These are phyloP conservation scores for Tylopilus rubrobrunneus DNA, from an alignment of 768 basidiomycete genomes.

Conservation along the genomic window DNA sequence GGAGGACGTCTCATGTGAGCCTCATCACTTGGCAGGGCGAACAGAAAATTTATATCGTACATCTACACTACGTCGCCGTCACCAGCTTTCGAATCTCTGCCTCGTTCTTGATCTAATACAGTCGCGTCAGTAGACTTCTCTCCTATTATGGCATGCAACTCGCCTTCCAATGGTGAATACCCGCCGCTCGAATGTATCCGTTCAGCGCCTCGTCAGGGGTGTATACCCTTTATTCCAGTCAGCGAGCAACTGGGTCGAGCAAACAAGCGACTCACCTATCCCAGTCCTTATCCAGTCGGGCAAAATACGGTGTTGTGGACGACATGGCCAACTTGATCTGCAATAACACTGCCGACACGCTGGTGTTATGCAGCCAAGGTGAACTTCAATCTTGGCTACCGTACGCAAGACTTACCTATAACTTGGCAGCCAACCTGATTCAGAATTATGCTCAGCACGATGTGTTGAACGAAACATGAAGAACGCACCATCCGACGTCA, in stretches of 20 bases:
- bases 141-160: background rate
- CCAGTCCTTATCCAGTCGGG: conserved; percentile 50
- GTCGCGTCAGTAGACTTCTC: background rate
- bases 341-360: conserved; percentile 44
- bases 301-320: conserved; percentile 60
- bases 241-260: background rate
- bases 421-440: conserved; percentile 53
- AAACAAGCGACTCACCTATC: conserved; percentile 33
- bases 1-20: background rate
- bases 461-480: background rate
- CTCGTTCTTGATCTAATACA: conserved; percentile 21
- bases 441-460: background rate
- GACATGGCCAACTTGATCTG: conserved; percentile 71
- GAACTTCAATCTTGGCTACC: background rate
- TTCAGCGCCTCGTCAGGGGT: conserved; percentile 52
- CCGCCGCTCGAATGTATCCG: conserved; percentile 64
- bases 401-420: conserved; percentile 42
- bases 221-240: conserved; percentile 33
- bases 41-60: background rate
- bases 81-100: conserved; percentile 21
- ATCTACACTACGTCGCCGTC: conserved; percentile 1
- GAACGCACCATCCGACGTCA: conserved; percentile 51
- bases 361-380: conserved; percentile 6
- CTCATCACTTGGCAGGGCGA: background rate
- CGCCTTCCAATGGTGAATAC: conserved; percentile 61